These are phyloP conservation scores for Globisporangium middletonii DNA, from an alignment of 352 stramenopile genomes.

Conservation along the genomic window DNA sequence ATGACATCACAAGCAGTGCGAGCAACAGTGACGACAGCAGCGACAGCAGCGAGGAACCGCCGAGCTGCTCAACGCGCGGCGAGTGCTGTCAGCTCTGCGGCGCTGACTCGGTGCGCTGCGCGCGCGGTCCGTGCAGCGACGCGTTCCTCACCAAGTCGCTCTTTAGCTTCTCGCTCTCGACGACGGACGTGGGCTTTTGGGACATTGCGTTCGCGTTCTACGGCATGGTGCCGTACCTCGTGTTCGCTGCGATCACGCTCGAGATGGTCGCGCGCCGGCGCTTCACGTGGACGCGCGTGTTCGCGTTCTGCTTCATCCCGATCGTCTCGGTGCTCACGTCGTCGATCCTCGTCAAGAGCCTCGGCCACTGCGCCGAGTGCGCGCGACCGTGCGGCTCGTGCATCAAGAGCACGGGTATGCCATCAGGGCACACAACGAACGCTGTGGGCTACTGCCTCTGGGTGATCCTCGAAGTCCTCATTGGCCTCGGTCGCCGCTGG, in stretches of 20 bases:
- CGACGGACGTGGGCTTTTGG: constrained; percentile 29
- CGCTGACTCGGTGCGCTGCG: constrained; percentile 35
- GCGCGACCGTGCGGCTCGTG: constrained; percentile 43
- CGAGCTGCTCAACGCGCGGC: constrained; percentile 9
- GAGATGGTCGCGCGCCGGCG: constrained; percentile 28
- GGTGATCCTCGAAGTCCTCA: constrained; percentile 37
- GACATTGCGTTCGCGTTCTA: constrained; percentile 49
- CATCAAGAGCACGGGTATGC: constrained; percentile 39
- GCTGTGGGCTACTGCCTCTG: constrained; percentile 41
- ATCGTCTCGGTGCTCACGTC: constrained; percentile 38
- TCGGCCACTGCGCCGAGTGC: constrained; percentile 42
- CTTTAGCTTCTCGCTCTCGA: constrained; percentile 47
- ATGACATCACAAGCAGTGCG: no score
- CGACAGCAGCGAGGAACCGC: background rate
- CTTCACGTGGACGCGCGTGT: constrained; percentile 35
- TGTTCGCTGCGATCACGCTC: constrained; percentile 13
- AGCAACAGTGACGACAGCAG: background rate
- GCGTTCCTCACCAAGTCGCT: constrained; percentile 29
- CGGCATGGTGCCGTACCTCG: constrained; percentile 39
- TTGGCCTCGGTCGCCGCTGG: constrained; percentile 27
- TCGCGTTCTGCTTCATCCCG: constrained; percentile 43
- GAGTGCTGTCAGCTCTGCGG: constrained; percentile 48
- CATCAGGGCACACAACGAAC: constrained; percentile 47
- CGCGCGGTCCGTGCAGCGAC: constrained; percentile 43
- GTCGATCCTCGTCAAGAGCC: constrained; percentile 29